Base-by-base conservation (phyloP, 2,329 filamentous ascomycete species). In the Hirsutella rhossiliensis region DNA sequence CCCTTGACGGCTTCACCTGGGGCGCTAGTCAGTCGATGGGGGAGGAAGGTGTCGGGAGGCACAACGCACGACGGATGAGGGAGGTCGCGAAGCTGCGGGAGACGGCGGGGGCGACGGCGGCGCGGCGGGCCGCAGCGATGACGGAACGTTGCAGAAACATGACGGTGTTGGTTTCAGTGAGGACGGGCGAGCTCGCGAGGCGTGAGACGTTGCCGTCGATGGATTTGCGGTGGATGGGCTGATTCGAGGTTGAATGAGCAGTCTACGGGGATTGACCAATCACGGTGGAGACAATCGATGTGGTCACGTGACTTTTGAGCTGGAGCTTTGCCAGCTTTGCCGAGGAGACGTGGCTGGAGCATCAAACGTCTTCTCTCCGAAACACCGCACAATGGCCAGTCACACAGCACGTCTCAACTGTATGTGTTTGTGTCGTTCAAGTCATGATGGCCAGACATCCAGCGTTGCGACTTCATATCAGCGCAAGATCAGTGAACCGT, bases 111-210 rank as follows among this genome's bases (percentile, higher is more conserved):
- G 58, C 67, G 58, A 71, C 70, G 48, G 71, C 77, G 48, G 59
- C 64, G 53, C 78, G 75, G 62, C 78, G 78, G 58, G 76, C 77
- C 60, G 69, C 75, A 54, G 72, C 66, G 53, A 77, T 59, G 62
- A 72, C 76, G 59, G 78, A 71, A 62, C 78, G 78, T 71, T 79
- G 75, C 62, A 82, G 62, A 56, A 81, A 78, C 78, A 82, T 80
- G 58, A 57, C 62, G 63, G 8, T 4, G 32, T 11, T 6, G 15
- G 32, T 11, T n/a, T 11, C 12, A 5, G 58, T 51, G 52, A 36
- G 47, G 48, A 47, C 39, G 42, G 42, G 38, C 23, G 30, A 39
- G 29, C 41, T 43, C 30, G 42, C 41, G 41, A 44, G 44, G 38
- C 32, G 43, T 29, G 40, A 44, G 38, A 29, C 18, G 38, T 44